These are phyloP conservation scores for Colletotrichum agaves DNA, from an alignment of 2,329 filamentous ascomycete genomes.

Conservation along the genomic window DNA sequence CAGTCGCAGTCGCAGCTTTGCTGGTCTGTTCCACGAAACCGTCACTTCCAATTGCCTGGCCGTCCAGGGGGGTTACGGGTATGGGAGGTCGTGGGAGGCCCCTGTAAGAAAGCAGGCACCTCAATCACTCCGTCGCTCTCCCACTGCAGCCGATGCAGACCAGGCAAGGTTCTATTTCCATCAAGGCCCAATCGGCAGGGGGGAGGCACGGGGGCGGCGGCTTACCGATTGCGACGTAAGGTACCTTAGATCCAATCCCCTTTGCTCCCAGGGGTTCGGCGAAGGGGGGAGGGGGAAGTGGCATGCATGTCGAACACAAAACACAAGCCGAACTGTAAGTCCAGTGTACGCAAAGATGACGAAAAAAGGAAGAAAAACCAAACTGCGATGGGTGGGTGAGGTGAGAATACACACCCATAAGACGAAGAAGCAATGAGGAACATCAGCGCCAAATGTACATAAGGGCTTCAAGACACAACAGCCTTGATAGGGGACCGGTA, in stretches of 20 bases:
- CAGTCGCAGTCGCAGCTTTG: not conserved
- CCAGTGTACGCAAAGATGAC: not conserved
- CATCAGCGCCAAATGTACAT: not conserved
- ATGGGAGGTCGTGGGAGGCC: constrained; percentile 22
- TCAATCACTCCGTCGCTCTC: not conserved
- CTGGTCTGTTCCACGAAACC: constrained; percentile 32
- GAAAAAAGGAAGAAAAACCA: constrained; percentile 20
- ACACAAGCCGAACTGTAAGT: not conserved
- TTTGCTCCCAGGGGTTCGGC: constrained; percentile 3
- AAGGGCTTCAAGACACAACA: constrained; percentile 6
- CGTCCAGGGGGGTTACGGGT: constrained; percentile 9
- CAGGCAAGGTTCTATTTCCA: constrained; percentile 18
- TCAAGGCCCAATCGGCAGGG: constrained; percentile 25
- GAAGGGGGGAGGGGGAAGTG: not conserved
- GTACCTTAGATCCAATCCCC: constrained; percentile 8
- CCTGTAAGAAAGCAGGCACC: constrained; percentile 5
- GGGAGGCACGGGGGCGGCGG: constrained; percentile 20
- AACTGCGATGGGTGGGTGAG: not conserved
- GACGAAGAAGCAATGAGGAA: not conserved
- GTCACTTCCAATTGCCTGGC: too few species aligned
- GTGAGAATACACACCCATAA: too few species aligned
- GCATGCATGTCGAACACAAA: too few species aligned
- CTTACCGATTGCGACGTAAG: constrained; percentile 25
- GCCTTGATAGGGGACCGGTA: not conserved
- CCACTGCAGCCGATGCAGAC: not conserved